Evolutionary conservation across 208 protist species (phyloP).

Genomic region (Crithidia thermophila): DNA sequence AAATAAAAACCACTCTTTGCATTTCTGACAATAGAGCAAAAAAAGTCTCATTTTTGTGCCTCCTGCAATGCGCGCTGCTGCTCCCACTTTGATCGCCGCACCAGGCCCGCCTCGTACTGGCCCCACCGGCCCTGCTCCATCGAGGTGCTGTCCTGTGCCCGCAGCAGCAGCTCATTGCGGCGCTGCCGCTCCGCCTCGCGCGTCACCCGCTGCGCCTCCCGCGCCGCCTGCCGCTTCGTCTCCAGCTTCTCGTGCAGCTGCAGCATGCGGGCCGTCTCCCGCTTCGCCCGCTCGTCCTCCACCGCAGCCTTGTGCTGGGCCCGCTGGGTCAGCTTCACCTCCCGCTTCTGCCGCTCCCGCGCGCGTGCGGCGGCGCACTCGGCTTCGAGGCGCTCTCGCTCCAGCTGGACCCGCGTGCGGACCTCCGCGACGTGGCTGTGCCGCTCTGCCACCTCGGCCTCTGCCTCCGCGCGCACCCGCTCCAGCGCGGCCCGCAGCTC

Average conservation of each 20-base stretch:
- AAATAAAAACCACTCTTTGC: no score
- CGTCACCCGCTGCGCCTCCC: slow-evolving; percentile 26
- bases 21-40: no score
- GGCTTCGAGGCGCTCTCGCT: slow-evolving; percentile 34
- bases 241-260: slow-evolving; percentile 58
- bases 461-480: slow-evolving; percentile 24
- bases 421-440: slow-evolving; percentile 30
- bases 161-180: slow-evolving; percentile 64
- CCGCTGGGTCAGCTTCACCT: slow-evolving; percentile 28
- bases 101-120: slow-evolving; percentile 67
- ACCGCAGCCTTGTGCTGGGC: slow-evolving; percentile 29
- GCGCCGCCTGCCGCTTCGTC: slow-evolving; percentile 37
- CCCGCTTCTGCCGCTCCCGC: slow-evolving; percentile 30
- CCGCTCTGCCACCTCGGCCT: slow-evolving; percentile 24
- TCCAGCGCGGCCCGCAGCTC: slow-evolving; percentile 34
- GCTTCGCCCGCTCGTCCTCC: slow-evolving; percentile 27
- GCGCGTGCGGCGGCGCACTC: slow-evolving; percentile 42
- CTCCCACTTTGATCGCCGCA: slow-evolving; percentile 22
- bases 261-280: slow-evolving; percentile 51
- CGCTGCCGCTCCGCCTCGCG: slow-evolving; percentile 51
- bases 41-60: slow-evolving; percentile 8
- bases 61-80: slow-evolving; percentile 22
- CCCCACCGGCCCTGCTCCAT: slow-evolving; percentile 76
- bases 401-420: slow-evolving; percentile 20
- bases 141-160: slow-evolving; percentile 51